These are phyloP conservation scores for Aspergillus hiratsukae DNA, from an alignment of 2,329 filamentous ascomycete species.

Conservation along the genomic window DNA sequence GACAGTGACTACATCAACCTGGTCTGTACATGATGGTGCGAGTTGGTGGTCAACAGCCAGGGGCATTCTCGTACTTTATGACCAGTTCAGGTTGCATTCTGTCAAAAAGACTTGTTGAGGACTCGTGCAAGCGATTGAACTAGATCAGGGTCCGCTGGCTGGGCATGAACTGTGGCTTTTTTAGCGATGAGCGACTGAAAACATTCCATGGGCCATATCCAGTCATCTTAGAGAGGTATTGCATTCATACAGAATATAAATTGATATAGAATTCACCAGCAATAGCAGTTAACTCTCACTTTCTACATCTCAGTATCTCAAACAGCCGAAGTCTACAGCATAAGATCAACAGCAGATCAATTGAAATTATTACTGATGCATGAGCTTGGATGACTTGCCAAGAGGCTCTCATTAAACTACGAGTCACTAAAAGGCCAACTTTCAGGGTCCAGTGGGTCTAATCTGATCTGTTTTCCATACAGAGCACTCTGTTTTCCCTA, in stretches of 20 bases:
- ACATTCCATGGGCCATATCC: too few species aligned
- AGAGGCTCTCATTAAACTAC: not conserved
- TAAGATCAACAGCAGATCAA: not conserved
- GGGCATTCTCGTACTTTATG: not conserved
- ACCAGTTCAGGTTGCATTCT: not conserved
- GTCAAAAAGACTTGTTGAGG: too few species aligned
- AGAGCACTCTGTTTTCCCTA: too few species aligned
- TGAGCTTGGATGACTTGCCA: not conserved
- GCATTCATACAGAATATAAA: not conserved
- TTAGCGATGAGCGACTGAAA: not conserved
- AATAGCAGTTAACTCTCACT: not conserved
- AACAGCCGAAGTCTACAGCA: not conserved
- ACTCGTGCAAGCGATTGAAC: not conserved
- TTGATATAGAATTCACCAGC: not conserved
- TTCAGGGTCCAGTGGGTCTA: not conserved
- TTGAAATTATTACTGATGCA: not conserved
- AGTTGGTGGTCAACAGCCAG: not conserved
- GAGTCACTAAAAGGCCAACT: not conserved
- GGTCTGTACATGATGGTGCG: not conserved
- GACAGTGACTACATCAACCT: not conserved
- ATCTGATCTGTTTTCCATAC: too few species aligned
- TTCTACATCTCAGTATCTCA: not conserved
- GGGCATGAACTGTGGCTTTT: not conserved
- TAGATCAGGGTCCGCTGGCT: not conserved
- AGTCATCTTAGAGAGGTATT: not conserved